Base-by-base conservation (phyloP, 1,139 yeast genomes). In the Hanseniaspora sp. region DNA sequence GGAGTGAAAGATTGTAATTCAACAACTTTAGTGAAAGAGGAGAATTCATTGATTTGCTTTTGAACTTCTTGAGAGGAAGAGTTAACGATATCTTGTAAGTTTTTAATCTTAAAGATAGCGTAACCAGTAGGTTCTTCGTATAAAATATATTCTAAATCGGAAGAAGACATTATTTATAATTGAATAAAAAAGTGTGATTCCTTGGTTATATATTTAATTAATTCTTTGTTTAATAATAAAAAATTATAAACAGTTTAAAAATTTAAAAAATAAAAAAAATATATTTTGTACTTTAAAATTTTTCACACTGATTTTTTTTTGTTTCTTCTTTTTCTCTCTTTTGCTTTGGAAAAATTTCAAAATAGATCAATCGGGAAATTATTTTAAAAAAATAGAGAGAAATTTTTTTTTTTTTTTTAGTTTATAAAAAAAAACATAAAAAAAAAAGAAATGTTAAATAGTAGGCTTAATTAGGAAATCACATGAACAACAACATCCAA, bases 51-150 rank as follows among this genome's bases (percentile, higher is more conserved):
- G 59, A 90, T 78, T 56, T 95, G 94, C 64, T 82, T 83, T 74
- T 92, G 97, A 44, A 94, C 98, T 72, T 94, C 98, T 70, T 84
- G 82, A 73, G 86, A 77, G 69, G 94, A 82, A 49, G 95, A 79
- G 54, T 96, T 95, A 62, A 92, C 80, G 68, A 86, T 92, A 74
- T 94, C 98, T 67, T 92, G 96, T 74, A 88, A 95, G 62, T 87
- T 76, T 64, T 83, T 80, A 58, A 92, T 97, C 73, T 92, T 86
- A 81, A 90, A 92, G 67, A 92, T 78, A 63, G 95, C 97, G 71
- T 92, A 92, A 62, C 99, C 99, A 56, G 98, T 88, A 59, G 98
- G 96, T 77, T 92, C 97, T 77, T 92, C 99, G 71, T 85, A 92
- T 68, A 92, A 84, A 71, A 92, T 82, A 74, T 82, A 92, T 73